These are phyloP conservation scores for Fraxinus dipetala DNA, from an alignment of 305 asterid species.

Conservation along the genomic window DNA sequence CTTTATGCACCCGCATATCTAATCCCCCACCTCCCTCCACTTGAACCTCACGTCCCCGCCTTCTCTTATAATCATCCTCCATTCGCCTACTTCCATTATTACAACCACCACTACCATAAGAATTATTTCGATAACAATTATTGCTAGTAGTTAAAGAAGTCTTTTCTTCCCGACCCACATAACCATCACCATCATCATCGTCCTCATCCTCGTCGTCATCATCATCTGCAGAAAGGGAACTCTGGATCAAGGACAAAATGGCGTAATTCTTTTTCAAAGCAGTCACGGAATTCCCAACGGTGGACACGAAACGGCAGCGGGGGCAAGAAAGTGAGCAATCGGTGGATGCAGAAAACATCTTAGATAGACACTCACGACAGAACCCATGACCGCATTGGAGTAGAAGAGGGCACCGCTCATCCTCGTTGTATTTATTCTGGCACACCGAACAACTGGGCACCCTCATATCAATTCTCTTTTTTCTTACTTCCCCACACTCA, in stretches of 20 bases:
- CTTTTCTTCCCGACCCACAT: conserved; percentile 27
- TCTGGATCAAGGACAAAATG: conserved; percentile 65
- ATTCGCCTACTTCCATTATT: conserved; percentile 37
- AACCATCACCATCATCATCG: conserved; percentile 37
- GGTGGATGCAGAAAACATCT: conserved; percentile 69
- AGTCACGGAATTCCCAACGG: conserved; percentile 83
- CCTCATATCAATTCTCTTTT: conserved; percentile 41
- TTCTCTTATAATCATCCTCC: conserved; percentile 39
- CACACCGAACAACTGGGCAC: conserved; percentile 87
- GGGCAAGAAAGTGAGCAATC: conserved; percentile 85
- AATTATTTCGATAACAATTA: conserved; percentile 23
- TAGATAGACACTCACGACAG: conserved; percentile 87
- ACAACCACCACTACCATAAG: conserved; percentile 22
- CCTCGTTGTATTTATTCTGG: conserved; percentile 87
- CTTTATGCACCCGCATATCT: conserved; percentile 69
- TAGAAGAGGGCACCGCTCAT: conserved; percentile 83
- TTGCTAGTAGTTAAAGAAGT: not conserved
- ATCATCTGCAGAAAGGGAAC: conserved; percentile 31
- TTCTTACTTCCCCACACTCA: conserved; percentile 2
- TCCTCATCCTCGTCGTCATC: conserved; percentile 72
- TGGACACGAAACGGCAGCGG: conserved; percentile 87
- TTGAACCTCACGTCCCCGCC: conserved; percentile 26
- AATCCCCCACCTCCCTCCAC: conserved; percentile 49
- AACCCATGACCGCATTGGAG: conserved; percentile 99
- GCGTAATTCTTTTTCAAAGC: conserved; percentile 85